Conservation (phyloP, 83 land plant genomes). For the Picea abies region DNA sequence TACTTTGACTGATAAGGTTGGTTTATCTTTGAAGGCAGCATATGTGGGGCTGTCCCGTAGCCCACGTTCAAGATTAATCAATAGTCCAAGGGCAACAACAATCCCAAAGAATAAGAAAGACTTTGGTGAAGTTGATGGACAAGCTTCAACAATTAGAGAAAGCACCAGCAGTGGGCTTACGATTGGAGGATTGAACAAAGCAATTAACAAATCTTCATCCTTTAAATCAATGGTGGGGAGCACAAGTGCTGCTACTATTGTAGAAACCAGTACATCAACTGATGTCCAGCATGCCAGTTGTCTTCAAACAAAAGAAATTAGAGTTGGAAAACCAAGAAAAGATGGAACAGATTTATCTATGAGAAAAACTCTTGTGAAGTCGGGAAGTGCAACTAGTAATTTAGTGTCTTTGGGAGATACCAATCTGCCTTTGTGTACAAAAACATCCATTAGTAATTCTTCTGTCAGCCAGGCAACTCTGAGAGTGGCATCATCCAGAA, state of each 20-base stretch:
- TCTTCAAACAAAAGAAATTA: constrained; percentile 29
- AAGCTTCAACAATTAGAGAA: constrained; percentile 29
- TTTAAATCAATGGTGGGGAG: constrained; percentile 30
- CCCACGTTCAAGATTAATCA: constrained; percentile 13
- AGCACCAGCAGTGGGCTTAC: constrained; percentile 18
- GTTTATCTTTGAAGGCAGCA: constrained; percentile 10
- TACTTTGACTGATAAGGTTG: neutral
- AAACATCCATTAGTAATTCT: neutral
- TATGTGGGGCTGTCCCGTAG: constrained; percentile 1
- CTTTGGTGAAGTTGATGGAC: constrained; percentile 29
- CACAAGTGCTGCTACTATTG: constrained; percentile 22
- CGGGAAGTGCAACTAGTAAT: constrained; percentile 22
- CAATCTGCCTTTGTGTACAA: neutral
- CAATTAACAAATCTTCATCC: constrained; percentile 44
- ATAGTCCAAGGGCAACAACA: neutral
- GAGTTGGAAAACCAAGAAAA: constrained; percentile 34
- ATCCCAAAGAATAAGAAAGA: constrained; percentile 48
- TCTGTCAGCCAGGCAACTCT: constrained; percentile 23
- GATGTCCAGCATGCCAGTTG: constrained; percentile 28
- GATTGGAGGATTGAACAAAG: constrained; percentile 29
- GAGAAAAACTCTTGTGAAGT: constrained; percentile 35
- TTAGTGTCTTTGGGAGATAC: constrained; percentile 1
- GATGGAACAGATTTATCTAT: constrained; percentile 28
- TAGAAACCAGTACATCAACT: constrained; percentile 27
- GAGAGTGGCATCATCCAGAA: constrained; percentile 10